Conservation (phyloP, 306 rosid genomes). For the Sechiopsis laciniata region DNA sequence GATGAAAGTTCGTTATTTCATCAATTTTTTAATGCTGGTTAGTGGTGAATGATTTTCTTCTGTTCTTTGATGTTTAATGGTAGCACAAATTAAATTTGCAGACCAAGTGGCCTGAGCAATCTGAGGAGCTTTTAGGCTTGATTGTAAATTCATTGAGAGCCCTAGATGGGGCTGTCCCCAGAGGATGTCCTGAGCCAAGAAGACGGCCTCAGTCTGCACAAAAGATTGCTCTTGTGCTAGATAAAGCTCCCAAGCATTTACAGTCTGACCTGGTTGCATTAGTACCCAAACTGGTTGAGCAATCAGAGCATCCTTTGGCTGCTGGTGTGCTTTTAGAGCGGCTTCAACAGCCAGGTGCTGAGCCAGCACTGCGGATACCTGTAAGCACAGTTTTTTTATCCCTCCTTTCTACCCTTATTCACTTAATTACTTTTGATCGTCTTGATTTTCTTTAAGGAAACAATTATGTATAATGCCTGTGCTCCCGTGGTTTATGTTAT, state of each 20-base stretch:
- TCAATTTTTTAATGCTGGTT: background rate
- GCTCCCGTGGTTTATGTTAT: background rate
- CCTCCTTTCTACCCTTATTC: conserved; percentile 24
- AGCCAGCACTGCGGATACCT: conserved; percentile 72
- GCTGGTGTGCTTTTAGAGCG: conserved; percentile 87
- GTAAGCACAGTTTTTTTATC: conserved; percentile 47
- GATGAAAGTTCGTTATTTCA: too few species aligned
- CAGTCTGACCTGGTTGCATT: conserved; percentile 82
- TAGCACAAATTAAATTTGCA: conserved; percentile 33
- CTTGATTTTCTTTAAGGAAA: background rate
- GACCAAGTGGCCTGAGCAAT: conserved; percentile 99
- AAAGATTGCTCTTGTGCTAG: conserved; percentile 85
- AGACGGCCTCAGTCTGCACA: conserved; percentile 93
- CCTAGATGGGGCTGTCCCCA: conserved; percentile 89
- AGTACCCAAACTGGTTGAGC: conserved; percentile 94
- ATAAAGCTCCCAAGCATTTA: conserved; percentile 93
- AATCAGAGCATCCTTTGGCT: conserved; percentile 89
- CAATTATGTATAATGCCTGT: background rate
- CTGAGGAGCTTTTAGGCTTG: conserved; percentile 97
- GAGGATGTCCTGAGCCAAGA: conserved; percentile 96
- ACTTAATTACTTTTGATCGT: conserved; percentile 6
- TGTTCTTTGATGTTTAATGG: conserved; percentile 28
- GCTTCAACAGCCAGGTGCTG: conserved; percentile 88
- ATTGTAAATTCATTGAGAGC: conserved; percentile 93
- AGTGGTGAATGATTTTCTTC: conserved; percentile 26